Evolutionary conservation across 2,329 filamentous ascomycete species (phyloP).

Genomic region (Magnaporthiopsis rhizophila): DNA sequence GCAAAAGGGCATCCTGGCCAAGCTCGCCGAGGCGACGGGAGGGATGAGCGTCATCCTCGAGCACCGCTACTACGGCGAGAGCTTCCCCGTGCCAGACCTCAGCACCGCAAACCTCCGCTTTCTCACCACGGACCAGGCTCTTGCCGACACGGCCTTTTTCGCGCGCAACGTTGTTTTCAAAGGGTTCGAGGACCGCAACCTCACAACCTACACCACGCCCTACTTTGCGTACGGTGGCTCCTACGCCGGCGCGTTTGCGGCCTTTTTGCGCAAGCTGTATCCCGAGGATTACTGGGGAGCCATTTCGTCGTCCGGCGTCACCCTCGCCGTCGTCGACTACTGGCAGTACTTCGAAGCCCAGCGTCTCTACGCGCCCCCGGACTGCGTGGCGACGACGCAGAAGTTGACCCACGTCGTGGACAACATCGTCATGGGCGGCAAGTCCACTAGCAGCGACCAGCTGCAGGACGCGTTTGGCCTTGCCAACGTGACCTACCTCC

Average conservation of each 20-base stretch:
- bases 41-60: slow-evolving; percentile 75
- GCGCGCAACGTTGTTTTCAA: slow-evolving; percentile 62
- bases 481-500: slow-evolving; percentile 20
- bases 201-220: slow-evolving; percentile 51
- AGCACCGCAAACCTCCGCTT: slow-evolving; percentile 65
- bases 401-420: slow-evolving; percentile 30
- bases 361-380: slow-evolving; percentile 27
- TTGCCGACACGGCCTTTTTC: slow-evolving; percentile 77
- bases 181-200: slow-evolving; percentile 57
- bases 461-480: slow-evolving; percentile 24
- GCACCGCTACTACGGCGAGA: slow-evolving; percentile 77
- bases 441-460: slow-evolving; percentile 17
- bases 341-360: slow-evolving; percentile 24
- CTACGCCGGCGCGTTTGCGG: slow-evolving; percentile 72
- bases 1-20: slow-evolving; percentile 67
- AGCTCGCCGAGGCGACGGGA: slow-evolving; percentile 60
- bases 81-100: slow-evolving; percentile 59
- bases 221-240: slow-evolving; percentile 77
- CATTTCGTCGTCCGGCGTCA: slow-evolving; percentile 73
- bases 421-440: slow-evolving; percentile 22
- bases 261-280: slow-evolving; percentile 66
- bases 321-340: slow-evolving; percentile 28
- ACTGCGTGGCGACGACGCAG: slow-evolving; percentile 59
- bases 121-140: slow-evolving; percentile 70
- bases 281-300: slow-evolving; percentile 69